Base-by-base conservation (phyloP, 108 stramenopile species). In the Skeletonema grethae region DNA sequence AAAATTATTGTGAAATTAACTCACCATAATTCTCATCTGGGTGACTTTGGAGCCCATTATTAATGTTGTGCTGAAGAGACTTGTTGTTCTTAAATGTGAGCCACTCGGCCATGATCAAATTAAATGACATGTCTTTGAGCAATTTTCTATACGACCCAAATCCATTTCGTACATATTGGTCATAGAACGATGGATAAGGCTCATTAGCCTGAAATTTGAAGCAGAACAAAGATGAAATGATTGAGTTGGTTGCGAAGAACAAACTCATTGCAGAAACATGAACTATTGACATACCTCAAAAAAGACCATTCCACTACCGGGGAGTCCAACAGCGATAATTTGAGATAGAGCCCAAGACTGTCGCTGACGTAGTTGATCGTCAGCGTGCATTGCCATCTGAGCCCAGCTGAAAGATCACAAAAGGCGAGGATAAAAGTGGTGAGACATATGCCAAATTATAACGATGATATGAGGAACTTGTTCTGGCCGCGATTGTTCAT, bases 341-440 rank as follows among this genome's bases (percentile, higher is more conserved):
- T 85, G 82, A 28, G 70, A 61, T 13, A 87, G 58, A 1, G 80
- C 84, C 82, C 82, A 87, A 7, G 84, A 78, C 7, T 80, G 55
- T 2, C 82, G 63, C 63, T 87, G 86, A 11, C 86, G 58, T 13
- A 87, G 71, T 57, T 85, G 84, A 59, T 85, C 87, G 3, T 69
- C 57, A 1, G 76, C 80, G 7, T 24, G 20, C 28, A 86, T 50
- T 7, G 77, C 77, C 0, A 82, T 24, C 11, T 57, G 53, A 15
- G 45, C 59, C 83, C 83, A 86, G 8, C 50, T 53, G 22, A 53
- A 53, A 9, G 0, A 22, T 24, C 0, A 48, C 16, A 2, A 48
- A 8, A 53, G 22, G 7, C 15, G 22, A 9, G 20, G 9, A 22
- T n/a, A 53, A 53, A 7, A 22, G 50, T 24, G 50, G n/a, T 53